Percentiles rank a stretch among this genome's conserved stretches.
Conservation (phyloP, 2,329 filamentous ascomycete species). For the Apiospora sp. region DNA sequence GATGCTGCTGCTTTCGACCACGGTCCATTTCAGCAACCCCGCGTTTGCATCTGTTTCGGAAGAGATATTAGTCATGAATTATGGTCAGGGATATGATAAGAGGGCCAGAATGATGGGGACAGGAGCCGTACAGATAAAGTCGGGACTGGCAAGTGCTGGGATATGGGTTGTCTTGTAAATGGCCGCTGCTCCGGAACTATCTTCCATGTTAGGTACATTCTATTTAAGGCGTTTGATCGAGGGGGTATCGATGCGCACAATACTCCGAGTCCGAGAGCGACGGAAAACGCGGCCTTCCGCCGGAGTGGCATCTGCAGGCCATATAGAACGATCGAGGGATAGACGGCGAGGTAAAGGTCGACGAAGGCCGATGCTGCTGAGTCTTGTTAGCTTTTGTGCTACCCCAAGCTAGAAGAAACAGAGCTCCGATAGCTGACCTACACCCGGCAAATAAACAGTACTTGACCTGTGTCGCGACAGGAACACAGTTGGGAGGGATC, state of each 20-base stretch:
- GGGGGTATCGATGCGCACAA: conserved; percentile 31
- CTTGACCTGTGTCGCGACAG: neutral
- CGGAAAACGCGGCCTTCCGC: conserved; percentile 36
- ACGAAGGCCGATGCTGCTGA: conserved; percentile 45
- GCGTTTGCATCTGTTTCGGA: conserved; percentile 33
- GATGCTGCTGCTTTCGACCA: conserved; percentile 39
- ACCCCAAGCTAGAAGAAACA: too few relatives aligned
- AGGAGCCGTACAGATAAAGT: conserved; percentile 35
- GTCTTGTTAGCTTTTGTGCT: neutral
- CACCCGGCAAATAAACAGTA: conserved; percentile 31
- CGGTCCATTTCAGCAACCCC: conserved; percentile 32
- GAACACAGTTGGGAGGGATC: neutral
- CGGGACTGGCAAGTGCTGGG: conserved; percentile 26
- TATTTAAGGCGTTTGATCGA: neutral
- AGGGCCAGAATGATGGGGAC: neutral
- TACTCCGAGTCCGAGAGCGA: conserved; percentile 38
- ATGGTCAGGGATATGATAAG: too few relatives aligned
- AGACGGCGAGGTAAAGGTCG: conserved; percentile 52
- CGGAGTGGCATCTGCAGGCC: conserved; percentile 45
- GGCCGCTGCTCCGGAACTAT: conserved; percentile 29
- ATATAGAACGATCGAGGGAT: conserved; percentile 48
- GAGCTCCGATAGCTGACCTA: neutral
- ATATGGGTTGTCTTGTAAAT: conserved; percentile 32
- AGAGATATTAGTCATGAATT: neutral
- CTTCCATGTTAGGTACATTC: neutral